These are phyloP conservation scores for Sphagnurus paluster DNA, from an alignment of 1,284 basidiomycete genomes.

Conservation along the genomic window DNA sequence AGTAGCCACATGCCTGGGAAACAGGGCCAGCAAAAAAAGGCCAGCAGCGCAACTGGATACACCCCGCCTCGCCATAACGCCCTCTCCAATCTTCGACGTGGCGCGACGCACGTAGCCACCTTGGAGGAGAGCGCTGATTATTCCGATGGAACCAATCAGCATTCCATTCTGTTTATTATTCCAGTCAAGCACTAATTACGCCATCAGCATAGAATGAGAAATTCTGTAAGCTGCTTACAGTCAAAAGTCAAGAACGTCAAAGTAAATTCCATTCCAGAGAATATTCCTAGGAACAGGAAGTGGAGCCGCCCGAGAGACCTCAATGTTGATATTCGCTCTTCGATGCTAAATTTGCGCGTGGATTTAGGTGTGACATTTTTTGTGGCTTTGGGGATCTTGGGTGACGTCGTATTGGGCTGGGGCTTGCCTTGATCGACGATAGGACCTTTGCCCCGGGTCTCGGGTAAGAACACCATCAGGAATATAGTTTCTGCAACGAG, in stretches of 20 bases:
- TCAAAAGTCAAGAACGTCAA: constrained; percentile 89
- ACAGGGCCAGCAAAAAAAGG: constrained; percentile 65
- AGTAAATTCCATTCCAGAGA: constrained; percentile 92
- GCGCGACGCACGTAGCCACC: constrained; percentile 87
- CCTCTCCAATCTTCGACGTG: constrained; percentile 70
- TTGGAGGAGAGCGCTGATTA: constrained; percentile 85
- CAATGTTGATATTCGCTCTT: constrained; percentile 53
- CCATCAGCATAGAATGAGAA: constrained; percentile 4
- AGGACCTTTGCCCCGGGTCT: constrained; percentile 60
- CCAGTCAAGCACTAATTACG: constrained; percentile 74
- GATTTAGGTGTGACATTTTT: constrained; percentile 18
- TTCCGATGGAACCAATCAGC: constrained; percentile 84
- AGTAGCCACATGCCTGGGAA: constrained; percentile 57
- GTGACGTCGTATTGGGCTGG: constrained; percentile 20
- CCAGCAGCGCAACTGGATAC: constrained; percentile 69
- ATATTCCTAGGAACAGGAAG: constrained; percentile 82
- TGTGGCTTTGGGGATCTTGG: constrained; percentile 9
- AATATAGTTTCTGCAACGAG: constrained; percentile 73
- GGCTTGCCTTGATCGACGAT: constrained; percentile 22
- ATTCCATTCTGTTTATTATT: constrained; percentile 87
- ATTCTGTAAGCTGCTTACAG: constrained; percentile 44
- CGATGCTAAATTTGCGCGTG: constrained; percentile 35
- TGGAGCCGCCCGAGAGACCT: constrained; percentile 65
- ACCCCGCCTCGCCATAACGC: constrained; percentile 77
- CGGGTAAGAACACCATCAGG: constrained; percentile 71